Conservation (phyloP, 202 grass and related monocot species). For the Zoysia matrella region DNA sequence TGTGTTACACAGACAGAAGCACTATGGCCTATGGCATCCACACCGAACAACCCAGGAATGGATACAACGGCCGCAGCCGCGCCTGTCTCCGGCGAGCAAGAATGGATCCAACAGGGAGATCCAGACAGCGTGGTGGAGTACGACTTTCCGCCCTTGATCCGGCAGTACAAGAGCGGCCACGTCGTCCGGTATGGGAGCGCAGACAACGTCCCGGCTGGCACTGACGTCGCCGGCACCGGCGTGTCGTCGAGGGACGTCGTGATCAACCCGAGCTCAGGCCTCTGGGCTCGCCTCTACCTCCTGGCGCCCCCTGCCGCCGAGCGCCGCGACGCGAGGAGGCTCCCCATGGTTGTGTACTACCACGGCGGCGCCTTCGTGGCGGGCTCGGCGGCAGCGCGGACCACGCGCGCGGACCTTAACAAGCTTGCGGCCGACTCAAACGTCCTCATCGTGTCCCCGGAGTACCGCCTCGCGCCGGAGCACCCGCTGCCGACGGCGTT, state of each 20-base stretch:
- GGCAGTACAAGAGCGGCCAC: slow-evolving; percentile 66
- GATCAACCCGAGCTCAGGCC: slow-evolving; percentile 44
- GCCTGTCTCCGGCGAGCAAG: no score
- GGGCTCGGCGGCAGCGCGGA: slow-evolving; percentile 48
- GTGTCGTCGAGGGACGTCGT: slow-evolving; percentile 59
- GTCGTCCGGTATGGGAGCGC: slow-evolving; percentile 22
- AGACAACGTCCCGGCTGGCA: slow-evolving; percentile 3
- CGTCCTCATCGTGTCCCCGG: slow-evolving; percentile 44
- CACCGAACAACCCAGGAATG: no score
- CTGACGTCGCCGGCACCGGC: slow-evolving; percentile 40
- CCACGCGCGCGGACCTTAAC: slow-evolving; percentile 49
- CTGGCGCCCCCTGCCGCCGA: slow-evolving; percentile 17
- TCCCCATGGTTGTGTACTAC: slow-evolving; percentile 63
- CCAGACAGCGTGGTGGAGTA: slow-evolving; percentile 50
- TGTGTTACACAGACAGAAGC: no score
- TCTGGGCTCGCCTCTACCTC: slow-evolving; percentile 72
- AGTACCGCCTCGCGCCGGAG: slow-evolving; percentile 70
- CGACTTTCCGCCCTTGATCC: slow-evolving; percentile 56
- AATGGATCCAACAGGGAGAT: neutral
- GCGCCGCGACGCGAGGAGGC: neutral
- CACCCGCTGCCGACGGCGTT: slow-evolving; percentile 54
- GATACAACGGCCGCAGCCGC: no score
- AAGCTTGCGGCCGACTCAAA: slow-evolving; percentile 41
- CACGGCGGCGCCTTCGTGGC: slow-evolving; percentile 71
- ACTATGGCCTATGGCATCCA: no score